Conservation (phyloP, 2,329 filamentous ascomycete species). For the Harringtonia lauricola region DNA sequence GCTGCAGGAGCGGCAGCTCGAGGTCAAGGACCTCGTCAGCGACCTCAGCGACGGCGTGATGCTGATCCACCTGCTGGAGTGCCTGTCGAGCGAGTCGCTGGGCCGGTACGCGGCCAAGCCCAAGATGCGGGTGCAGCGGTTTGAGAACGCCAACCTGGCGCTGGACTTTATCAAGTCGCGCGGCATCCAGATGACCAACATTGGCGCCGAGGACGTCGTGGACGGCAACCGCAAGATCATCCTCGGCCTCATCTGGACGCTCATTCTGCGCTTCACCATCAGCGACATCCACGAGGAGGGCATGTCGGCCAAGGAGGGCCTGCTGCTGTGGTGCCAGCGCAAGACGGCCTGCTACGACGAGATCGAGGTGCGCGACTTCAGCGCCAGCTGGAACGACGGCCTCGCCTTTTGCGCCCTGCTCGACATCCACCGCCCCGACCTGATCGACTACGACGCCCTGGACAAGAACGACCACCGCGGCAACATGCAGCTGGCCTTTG, state of each 20-base stretch:
- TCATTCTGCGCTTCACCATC: constrained; percentile 96
- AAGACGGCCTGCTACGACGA: constrained; percentile 98
- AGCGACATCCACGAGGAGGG: constrained; percentile 98
- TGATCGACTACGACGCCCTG: constrained; percentile 91
- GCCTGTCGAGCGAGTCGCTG: constrained; percentile 85
- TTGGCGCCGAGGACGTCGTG: constrained; percentile 95
- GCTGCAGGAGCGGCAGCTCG: constrained; percentile 64
- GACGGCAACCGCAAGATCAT: constrained; percentile 98
- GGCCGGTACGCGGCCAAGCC: constrained; percentile 95
- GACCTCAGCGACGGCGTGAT: constrained; percentile 93
- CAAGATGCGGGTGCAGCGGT: constrained; percentile 89
- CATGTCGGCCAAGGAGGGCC: constrained; percentile 91
- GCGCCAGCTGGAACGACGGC: constrained; percentile 92
- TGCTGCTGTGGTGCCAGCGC: constrained; percentile 92
- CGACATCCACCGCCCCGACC: constrained; percentile 91
- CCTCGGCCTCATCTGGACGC: constrained; percentile 91
- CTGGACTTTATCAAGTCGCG: constrained; percentile 77
- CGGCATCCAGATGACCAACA: constrained; percentile 96
- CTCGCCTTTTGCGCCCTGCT: constrained; percentile 91
- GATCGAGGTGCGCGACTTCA: constrained; percentile 92
- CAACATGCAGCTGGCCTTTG: constrained; percentile 97
- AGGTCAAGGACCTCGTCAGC: constrained; percentile 75
- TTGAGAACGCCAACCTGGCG: constrained; percentile 95
- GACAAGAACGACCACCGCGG: constrained; percentile 91
- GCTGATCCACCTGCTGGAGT: constrained; percentile 94